A percentile compares a stretch with the other conserved stretches of the same genome.
phyloP scores from a whole-genome alignment of 441 rosid genomes.

The Rhodomyrtus psidioides region DNA sequence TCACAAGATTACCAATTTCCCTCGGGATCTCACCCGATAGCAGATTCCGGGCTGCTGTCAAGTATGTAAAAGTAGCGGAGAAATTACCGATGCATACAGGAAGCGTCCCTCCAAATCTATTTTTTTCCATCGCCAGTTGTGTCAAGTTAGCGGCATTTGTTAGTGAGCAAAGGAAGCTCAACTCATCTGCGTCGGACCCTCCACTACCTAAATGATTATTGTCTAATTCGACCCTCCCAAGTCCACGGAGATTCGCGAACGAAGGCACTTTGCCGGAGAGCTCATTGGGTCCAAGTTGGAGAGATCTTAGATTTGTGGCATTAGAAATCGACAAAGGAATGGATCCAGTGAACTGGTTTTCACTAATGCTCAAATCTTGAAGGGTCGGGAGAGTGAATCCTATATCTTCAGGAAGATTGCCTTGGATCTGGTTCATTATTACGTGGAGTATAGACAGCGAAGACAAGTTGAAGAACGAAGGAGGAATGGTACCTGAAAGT shows the following conservation, averaged over 20 bases:
- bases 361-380: background rate
- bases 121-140: rapidly evolving
- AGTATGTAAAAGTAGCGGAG: background rate
- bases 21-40: background rate
- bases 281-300: background rate
- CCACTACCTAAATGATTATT: background rate
- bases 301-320: background rate
- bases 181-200: background rate
- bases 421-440: background rate
- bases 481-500: background rate
- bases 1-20: background rate
- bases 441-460: background rate
- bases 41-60: no score
- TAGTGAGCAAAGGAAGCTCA: background rate
- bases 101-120: background rate
- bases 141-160: background rate
- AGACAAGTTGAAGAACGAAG: background rate
- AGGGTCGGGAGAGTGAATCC: background rate
- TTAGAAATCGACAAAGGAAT: background rate
- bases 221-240: background rate
- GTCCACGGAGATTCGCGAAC: background rate
- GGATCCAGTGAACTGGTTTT: background rate
- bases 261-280: background rate
- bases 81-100: background rate
- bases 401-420: background rate